phyloP scores from a whole-genome alignment of 495 filamentous ascomycete species.

The Trichocladium uniseriatum region DNA sequence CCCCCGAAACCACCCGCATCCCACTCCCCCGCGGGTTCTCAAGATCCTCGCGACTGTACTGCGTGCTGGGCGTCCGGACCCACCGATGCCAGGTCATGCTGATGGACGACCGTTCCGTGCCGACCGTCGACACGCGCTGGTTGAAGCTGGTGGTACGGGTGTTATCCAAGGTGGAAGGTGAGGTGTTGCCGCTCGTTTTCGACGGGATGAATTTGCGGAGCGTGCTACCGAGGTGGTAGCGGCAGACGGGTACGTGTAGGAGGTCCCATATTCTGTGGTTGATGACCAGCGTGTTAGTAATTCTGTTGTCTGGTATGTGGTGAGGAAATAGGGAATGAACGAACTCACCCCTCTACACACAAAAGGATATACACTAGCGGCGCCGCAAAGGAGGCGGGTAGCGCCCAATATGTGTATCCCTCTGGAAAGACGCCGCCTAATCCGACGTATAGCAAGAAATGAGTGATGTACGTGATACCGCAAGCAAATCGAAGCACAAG shows the following conservation, averaged over 20 bases:
- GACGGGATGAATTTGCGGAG: no score
- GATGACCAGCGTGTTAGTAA: neutral
- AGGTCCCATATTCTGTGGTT: constrained; percentile 20
- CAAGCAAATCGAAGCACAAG: constrained; percentile 12
- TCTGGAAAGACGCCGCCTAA: constrained; percentile 16
- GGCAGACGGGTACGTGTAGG: constrained; percentile 13
- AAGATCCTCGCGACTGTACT: constrained; percentile 1
- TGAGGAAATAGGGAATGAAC: neutral
- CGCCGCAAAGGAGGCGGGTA: constrained; percentile 10
- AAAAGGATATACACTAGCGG: constrained; percentile 23
- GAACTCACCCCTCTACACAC: constrained; percentile 21
- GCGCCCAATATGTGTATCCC: constrained; percentile 18
- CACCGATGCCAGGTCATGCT: constrained; percentile 12
- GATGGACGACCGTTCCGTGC: constrained; percentile 7
- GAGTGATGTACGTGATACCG: constrained; percentile 17
- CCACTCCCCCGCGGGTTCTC: neutral
- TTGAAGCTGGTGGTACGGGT: constrained; percentile 4
- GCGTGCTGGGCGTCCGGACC: constrained; percentile 9
- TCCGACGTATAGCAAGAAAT: constrained; percentile 23
- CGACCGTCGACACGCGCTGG: constrained; percentile 7
- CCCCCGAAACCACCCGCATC: neutral
- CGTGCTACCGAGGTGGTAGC: constrained; percentile 12
- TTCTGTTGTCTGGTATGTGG: neutral
- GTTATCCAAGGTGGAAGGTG: no score
- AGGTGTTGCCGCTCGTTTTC: no score